A percentile compares a stretch with the other conserved stretches of the same genome.
Conservation (phyloP, 2,329 filamentous ascomycete genomes). For the Uncinocarpus reesii region DNA sequence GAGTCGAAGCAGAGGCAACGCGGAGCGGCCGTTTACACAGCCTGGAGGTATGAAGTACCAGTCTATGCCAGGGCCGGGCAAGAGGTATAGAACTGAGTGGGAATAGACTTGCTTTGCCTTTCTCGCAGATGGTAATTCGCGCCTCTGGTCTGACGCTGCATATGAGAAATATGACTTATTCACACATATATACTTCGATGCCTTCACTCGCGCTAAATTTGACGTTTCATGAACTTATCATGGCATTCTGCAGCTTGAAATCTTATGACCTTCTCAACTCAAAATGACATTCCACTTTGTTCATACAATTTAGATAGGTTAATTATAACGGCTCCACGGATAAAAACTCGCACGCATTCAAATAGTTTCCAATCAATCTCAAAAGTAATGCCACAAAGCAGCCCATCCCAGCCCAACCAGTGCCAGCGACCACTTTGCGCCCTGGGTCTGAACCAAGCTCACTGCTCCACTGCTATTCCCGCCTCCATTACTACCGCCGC, state of each 20-base stretch:
- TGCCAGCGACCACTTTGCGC: background rate
- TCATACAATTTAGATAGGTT: too few relatives aligned
- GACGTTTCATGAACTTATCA: too few relatives aligned
- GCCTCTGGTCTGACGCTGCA: too few relatives aligned
- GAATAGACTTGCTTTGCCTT: background rate
- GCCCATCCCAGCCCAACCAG: background rate
- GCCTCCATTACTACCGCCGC: background rate
- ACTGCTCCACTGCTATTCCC: background rate
- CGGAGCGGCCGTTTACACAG: constrained; percentile 5
- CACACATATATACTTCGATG: too few relatives aligned
- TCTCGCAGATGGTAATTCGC: too few relatives aligned
- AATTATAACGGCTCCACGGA: too few relatives aligned
- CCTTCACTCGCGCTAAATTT: too few relatives aligned
- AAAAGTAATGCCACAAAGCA: background rate
- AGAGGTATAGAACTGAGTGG: constrained; percentile 2
- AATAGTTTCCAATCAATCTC: background rate
- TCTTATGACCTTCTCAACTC: too few relatives aligned
- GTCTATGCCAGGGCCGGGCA: background rate
- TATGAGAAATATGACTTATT: too few relatives aligned
- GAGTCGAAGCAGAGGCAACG: constrained; percentile 1
- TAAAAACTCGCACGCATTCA: background rate
- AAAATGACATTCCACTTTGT: too few relatives aligned
- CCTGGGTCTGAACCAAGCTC: background rate
- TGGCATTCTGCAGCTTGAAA: too few relatives aligned
- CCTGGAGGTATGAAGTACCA: background rate